Base-by-base conservation (phyloP, 768 basidiomycete genomes). In the Russula griseocarnosa region DNA sequence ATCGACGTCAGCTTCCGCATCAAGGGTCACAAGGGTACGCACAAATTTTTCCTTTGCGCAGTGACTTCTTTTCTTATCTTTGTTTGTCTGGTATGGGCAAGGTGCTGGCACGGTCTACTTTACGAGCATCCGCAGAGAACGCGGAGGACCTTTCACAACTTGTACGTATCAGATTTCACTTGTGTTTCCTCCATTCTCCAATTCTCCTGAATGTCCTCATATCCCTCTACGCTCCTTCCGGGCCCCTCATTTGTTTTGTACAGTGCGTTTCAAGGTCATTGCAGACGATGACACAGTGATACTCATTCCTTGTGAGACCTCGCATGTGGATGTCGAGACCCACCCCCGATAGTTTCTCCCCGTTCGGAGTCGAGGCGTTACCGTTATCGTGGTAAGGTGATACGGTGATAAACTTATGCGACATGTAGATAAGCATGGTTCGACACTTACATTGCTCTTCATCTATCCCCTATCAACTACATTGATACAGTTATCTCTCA, bases 21-120 rank as follows among this genome's bases (percentile, higher is more conserved):
- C 40, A 86, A 83, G 69, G 90, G 90, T 3, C 84, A 87, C 49
- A 83, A 80, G 77, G 83, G 90, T 85, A 26, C 51, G 78, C 71
- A 5, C 6, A 14, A 18, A n/a, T 4, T 11, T 2, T 2, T 34
- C 20, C 13, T 7, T 22, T 5, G 14, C n/a, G 4, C 46, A 10
- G 46, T 47, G 10, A 5, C 22, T 22, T 22, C 22, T 60, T 26
- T 28, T 14, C n/a, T 40, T 20, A 32, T 55, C 40, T 34, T 54
- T 28, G 24, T 57, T 26, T 28, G n/a, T 63, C 34, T 24, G 28
- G 11, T 14, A 3, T 59, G 38, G 32, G 36, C 50, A 46, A 90
- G 89, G 82, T 24, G 79, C 84, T 22, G 90, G 90, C 7, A 92
- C 88, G 20, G 73, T 92, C 2, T 92, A 92, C 71, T 92, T 92